Evolutionary conservation across 2,329 filamentous ascomycete species (phyloP).

Genomic region (Ophiocordyceps sinensis): DNA sequence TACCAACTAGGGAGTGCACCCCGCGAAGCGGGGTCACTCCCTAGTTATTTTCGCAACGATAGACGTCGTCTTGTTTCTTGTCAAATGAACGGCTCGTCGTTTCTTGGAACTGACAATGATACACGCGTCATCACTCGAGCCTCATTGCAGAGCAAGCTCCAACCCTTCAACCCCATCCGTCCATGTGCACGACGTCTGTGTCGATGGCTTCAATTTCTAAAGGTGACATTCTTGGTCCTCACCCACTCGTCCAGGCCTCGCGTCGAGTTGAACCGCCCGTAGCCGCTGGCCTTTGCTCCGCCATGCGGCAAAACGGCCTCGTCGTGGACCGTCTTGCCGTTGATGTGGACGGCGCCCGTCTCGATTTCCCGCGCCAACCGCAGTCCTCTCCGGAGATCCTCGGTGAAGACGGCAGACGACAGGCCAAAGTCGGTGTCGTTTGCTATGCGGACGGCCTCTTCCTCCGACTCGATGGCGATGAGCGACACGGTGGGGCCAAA

Average conservation of each 20-base stretch:
- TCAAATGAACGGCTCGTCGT: too few relatives aligned
- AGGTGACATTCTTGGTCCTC: slow-evolving; percentile 50
- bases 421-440: slow-evolving; percentile 78
- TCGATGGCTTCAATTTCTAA: slow-evolving; percentile 16
- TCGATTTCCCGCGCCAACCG: slow-evolving; percentile 49
- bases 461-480: slow-evolving; percentile 49
- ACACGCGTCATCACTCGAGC: too few relatives aligned
- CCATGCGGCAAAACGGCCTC: slow-evolving; percentile 50
- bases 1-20: too few relatives aligned
- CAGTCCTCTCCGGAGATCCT: slow-evolving; percentile 45
- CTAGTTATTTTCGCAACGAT: too few relatives aligned
- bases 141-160: too few relatives aligned
- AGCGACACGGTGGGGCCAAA: slow-evolving; percentile 65
- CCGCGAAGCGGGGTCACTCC: too few relatives aligned
- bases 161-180: too few relatives aligned
- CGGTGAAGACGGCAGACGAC: slow-evolving; percentile 55
- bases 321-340: slow-evolving; percentile 51
- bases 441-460: slow-evolving; percentile 57
- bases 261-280: slow-evolving; percentile 42
- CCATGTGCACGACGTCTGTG: too few relatives aligned
- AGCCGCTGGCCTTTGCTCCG: slow-evolving; percentile 49
- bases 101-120: too few relatives aligned
- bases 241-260: slow-evolving; percentile 46
- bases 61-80: too few relatives aligned
- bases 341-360: slow-evolving; percentile 54